Evolutionary conservation across 768 basidiomycete species (phyloP), one percentile per base, ranked within the genome.

Genomic region (Hygrophorus pudorinus): DNA sequence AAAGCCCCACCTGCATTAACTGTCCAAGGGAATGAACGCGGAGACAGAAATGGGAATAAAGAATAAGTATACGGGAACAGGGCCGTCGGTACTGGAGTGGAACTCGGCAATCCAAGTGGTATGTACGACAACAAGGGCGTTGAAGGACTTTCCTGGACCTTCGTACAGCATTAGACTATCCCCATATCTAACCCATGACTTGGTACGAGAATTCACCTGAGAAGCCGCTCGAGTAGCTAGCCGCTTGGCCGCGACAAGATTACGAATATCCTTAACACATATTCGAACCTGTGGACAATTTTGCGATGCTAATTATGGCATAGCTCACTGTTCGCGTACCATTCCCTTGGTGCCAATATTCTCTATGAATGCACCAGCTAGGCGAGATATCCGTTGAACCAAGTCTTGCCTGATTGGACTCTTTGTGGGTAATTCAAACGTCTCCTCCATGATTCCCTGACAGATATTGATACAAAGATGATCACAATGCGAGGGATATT

Each of bases 351-450:
- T 42, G 8, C 68, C 70, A 20, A 67, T 53, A 46, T 68, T 70
- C 55, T 84, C 79, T 4, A 78, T 58, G 50, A 79, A 78, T 3
- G 79, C 84, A 35, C 76, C 77, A 5, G 81, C 70, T 14, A 75
- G 45, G 42, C 81, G 77, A n/a, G 86, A 88, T 47, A 88, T 75
- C 20, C 68, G 70, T 48, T 78, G 75, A 16, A 81, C 52, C n/a
- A 76, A 49, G 43, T 74, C 72, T 8, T 62, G 52, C 1, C 59
- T 62, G 32, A 85, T 53, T n/a, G 63, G 58, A 35, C 53, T 54
- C 20, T 62, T 56, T 3, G 68, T 60, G 8, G 79, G 79, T 11
- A 81, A 59, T 44, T 65, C 46, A 33, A 70, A 58, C 8, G 52
- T 51, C 33, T 68, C 62, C 41, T 65, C 56, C 38, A 49, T 41